These are phyloP conservation scores for Inonotus obliquus DNA, from an alignment of 1,284 basidiomycete genomes.

Conservation along the genomic window DNA sequence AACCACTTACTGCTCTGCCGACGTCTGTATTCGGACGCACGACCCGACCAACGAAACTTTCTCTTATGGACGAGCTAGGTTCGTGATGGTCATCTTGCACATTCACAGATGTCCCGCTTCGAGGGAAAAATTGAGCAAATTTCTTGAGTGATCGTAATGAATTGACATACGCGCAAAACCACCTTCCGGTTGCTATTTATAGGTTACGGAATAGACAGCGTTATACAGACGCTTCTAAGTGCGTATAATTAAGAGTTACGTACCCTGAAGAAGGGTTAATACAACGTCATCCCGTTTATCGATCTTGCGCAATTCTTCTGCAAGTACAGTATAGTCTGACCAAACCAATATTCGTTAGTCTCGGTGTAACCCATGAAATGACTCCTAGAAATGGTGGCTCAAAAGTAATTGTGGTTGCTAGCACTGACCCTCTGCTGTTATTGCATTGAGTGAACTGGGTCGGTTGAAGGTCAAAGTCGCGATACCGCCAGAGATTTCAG, in stretches of 20 bases:
- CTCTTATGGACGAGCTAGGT: conserved; percentile 28
- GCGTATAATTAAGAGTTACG: conserved; percentile 16
- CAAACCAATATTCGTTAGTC: neutral
- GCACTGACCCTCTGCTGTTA: conserved; percentile 49
- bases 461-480: conserved; percentile 66
- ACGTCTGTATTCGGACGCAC: conserved; percentile 52
- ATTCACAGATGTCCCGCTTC: conserved; percentile 52
- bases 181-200: conserved; percentile 51
- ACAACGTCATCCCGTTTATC: conserved; percentile 58
- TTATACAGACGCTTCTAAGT: neutral
- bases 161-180: conserved; percentile 64
- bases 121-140: neutral
- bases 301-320: conserved; percentile 50
- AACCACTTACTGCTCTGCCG: conserved; percentile 51
- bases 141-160: neutral
- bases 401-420: neutral
- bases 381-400: neutral
- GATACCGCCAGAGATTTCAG: conserved; percentile 50
- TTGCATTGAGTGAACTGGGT: conserved; percentile 54
- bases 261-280: conserved; percentile 65
- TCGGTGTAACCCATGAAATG: neutral
- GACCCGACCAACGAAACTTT: conserved; percentile 40
- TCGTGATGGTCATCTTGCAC: conserved; percentile 15
- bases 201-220: neutral
- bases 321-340: conserved; percentile 59